Conservation (phyloP, 2,329 filamentous ascomycete species). For the Aurifilum marmelostoma region DNA sequence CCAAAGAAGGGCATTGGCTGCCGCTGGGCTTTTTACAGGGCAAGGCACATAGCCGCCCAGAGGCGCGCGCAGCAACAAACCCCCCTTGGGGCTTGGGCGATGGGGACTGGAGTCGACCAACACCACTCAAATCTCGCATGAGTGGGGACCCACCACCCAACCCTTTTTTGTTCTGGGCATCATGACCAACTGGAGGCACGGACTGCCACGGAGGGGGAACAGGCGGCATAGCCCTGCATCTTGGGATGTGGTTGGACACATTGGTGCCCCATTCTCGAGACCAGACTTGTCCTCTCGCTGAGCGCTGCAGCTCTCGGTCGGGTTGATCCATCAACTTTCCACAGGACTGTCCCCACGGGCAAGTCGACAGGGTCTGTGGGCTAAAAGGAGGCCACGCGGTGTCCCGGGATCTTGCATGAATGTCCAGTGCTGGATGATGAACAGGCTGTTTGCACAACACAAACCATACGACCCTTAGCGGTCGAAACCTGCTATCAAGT, state of each 20-base stretch:
- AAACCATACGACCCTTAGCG: too few species aligned
- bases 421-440: not conserved
- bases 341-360: not conserved
- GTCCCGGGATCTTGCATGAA: slow-evolving; percentile 2
- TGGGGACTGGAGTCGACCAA: slow-evolving; percentile 5
- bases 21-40: not conserved
- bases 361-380: not conserved
- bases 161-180: not conserved
- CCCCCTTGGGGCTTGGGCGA: slow-evolving; percentile 8
- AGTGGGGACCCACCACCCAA: not conserved
- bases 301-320: not conserved
- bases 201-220: not conserved
- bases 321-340: slow-evolving; percentile 5
- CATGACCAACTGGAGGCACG: not conserved
- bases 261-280: too few species aligned
- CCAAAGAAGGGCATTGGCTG: slow-evolving; percentile 4
- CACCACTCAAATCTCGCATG: slow-evolving; percentile 19
- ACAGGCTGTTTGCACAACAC: not conserved
- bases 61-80: not conserved
- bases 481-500: not conserved
- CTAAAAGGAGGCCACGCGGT: not conserved
- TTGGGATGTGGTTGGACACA: not conserved
- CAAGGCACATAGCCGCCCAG: not conserved
- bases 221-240: not conserved
- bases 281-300: too few species aligned